A percentile compares a stretch with the other conserved stretches of the same genome.
phyloP scores from a whole-genome alignment of 257 asterid species.

The Forsythia viridissima region DNA sequence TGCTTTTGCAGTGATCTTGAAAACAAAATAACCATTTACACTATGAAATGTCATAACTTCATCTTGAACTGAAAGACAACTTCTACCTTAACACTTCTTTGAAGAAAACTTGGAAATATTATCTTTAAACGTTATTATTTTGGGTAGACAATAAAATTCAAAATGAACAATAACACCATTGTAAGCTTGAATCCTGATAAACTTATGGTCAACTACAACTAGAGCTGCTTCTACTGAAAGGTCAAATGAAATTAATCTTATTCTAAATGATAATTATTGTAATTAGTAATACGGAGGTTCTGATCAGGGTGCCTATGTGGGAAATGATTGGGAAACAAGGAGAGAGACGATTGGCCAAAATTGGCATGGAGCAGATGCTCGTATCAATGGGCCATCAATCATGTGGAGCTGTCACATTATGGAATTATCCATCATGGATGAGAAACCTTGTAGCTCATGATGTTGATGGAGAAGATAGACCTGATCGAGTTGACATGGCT shows the following conservation, averaged over 20 bases:
- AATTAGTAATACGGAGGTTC: neutral
- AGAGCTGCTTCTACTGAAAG: neutral
- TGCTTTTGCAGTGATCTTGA: neutral
- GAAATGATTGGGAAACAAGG: constrained; percentile 50
- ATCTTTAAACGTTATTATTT: neutral
- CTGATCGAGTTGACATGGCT: constrained; percentile 51
- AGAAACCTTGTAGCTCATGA: constrained; percentile 49
- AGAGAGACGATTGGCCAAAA: constrained; percentile 26
- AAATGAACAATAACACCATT: neutral
- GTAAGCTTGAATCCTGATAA: neutral
- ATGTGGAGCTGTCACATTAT: constrained; percentile 62
- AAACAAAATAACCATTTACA: neutral
- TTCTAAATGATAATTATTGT: no score
- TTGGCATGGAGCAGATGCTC: constrained; percentile 50
- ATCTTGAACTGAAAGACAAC: neutral
- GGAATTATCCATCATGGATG: constrained; percentile 65
- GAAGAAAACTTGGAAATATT: neutral
- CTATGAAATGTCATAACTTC: neutral
- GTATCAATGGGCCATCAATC: constrained; percentile 82
- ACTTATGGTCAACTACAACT: neutral
- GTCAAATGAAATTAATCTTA: neutral
- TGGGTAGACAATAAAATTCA: neutral
- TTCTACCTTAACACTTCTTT: neutral
- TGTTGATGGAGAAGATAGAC: constrained; percentile 48
- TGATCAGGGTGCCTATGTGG: constrained; percentile 42